Evolutionary conservation across 2,329 filamentous ascomycete species (phyloP), one percentile per base, ranked within the genome.

Genomic region (Penicillium sp.): DNA sequence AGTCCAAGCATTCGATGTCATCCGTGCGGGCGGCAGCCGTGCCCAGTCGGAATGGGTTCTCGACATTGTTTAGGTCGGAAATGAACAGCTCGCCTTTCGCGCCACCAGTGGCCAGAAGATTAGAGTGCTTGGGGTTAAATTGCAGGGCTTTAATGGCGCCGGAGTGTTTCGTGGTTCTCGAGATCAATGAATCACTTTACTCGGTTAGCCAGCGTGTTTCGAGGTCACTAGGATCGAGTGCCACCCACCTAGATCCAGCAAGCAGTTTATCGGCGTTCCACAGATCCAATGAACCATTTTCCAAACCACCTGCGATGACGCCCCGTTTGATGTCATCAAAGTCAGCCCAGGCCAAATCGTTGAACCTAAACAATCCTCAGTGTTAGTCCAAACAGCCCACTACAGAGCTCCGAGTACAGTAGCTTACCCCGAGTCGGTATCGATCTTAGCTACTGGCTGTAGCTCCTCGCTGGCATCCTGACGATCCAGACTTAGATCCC

Each of bases 71-170:
- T 68, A 98, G 82, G 72, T 99, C 94, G 82, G 95, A 96, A 67
- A 99, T 90, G 78, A 91, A 99, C 42, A 99, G 87, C 79, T 99
- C 95, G 73, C 95, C 95, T 79, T 97, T 97, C 62, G 91, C 88
- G 66, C 95, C 95, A 59, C 91, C 94, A 3, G 93, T 96, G 48
- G 95, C 94, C 49, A 99, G 84, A 59, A 98, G 89, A 72, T 97
- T 92, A 31, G 92, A 88, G 75, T 93, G 90, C 77, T 92, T 85
- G 11, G 94, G 92, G 78, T 99, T 99, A 85, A 98, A 99, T 76
- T 99, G 93, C 62, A 99, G 82, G 31, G 95, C 88, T 79, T 97
- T 97, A 79, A 97, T 93, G 17, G 94, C 86, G 22, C 94, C 95
- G 50, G 86, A 92, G 78, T 99, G 95, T 78, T 97, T 96, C 53